Evolutionary conservation across 2,329 filamentous ascomycete species (phyloP).

Genomic region (Hypoxylon sp.): DNA sequence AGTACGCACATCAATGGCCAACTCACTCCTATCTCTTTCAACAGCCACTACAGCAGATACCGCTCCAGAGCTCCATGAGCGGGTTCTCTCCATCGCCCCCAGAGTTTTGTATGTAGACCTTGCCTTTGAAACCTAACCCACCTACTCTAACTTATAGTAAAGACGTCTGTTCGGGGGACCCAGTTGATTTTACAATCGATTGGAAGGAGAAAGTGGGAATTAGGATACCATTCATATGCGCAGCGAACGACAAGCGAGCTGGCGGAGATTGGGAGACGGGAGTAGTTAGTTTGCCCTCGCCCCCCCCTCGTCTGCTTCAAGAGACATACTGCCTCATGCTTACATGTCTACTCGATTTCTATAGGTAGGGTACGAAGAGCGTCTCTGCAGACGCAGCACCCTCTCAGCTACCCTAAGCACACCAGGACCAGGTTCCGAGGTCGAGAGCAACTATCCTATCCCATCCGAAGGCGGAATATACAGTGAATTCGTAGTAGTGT

Average conservation of each 20-base stretch:
- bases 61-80: constrained; percentile 55
- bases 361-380: constrained; percentile 75
- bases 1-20: constrained; percentile 69
- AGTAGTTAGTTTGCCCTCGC: constrained; percentile 48
- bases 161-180: constrained; percentile 70
- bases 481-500: constrained; percentile 79
- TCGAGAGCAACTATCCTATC: constrained; percentile 76
- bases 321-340: constrained; percentile 2
- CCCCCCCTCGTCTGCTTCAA: constrained; percentile 57
- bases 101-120: constrained; percentile 58
- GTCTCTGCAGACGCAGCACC: constrained; percentile 81
- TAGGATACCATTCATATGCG: constrained; percentile 77
- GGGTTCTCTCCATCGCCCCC: constrained; percentile 58
- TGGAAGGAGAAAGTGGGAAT: constrained; percentile 65
- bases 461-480: constrained; percentile 78
- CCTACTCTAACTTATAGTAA: constrained; percentile 37
- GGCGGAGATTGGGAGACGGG: constrained; percentile 86
- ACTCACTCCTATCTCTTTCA: constrained; percentile 72
- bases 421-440: constrained; percentile 66
- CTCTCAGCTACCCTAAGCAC: constrained; percentile 77
- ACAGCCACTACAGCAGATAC: constrained; percentile 65
- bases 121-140: constrained; percentile 4
- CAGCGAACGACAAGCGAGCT: constrained; percentile 81
- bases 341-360: constrained; percentile 1
- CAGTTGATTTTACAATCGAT: constrained; percentile 72